Conservation (phyloP, 2,329 filamentous ascomycete species). For the Sporothrix globosa region DNA sequence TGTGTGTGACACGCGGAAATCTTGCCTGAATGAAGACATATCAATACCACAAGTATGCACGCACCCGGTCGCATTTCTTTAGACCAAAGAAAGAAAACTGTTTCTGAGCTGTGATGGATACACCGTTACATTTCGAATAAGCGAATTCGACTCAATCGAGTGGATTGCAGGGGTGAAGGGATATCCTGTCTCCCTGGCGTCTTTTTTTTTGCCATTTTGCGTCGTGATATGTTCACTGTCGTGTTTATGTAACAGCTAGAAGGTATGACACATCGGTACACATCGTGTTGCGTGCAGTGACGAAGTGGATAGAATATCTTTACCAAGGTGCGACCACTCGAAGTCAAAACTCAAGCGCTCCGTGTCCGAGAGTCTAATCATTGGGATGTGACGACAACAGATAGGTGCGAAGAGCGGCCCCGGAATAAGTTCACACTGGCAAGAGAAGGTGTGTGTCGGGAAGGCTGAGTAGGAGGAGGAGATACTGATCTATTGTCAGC, state of each 20-base stretch:
- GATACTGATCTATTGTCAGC: not conserved
- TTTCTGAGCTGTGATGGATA: too few species aligned
- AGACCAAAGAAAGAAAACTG: not conserved
- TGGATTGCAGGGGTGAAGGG: too few species aligned
- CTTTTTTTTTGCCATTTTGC: not conserved
- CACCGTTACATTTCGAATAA: not conserved
- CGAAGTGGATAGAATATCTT: too few species aligned
- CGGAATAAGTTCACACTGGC: not conserved
- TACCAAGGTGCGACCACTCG: conserved; percentile 10
- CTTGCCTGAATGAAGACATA: not conserved
- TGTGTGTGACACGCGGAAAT: not conserved
- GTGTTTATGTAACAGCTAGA: not conserved
- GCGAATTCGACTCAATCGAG: not conserved
- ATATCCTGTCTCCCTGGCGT: not conserved
- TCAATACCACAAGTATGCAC: not conserved
- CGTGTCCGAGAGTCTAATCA: not conserved
- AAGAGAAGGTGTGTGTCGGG: not conserved
- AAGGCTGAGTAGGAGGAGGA: not conserved
- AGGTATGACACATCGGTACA: not conserved
- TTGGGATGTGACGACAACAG: not conserved
- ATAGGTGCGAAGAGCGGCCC: too few species aligned
- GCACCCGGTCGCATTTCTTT: not conserved
- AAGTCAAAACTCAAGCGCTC: not conserved
- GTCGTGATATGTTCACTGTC: not conserved
- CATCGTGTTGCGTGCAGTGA: not conserved